Evolutionary conservation across 495 filamentous ascomycete genomes (phyloP), one percentile per base, ranked within the genome.

Genomic region (Neurospora sp.): DNA sequence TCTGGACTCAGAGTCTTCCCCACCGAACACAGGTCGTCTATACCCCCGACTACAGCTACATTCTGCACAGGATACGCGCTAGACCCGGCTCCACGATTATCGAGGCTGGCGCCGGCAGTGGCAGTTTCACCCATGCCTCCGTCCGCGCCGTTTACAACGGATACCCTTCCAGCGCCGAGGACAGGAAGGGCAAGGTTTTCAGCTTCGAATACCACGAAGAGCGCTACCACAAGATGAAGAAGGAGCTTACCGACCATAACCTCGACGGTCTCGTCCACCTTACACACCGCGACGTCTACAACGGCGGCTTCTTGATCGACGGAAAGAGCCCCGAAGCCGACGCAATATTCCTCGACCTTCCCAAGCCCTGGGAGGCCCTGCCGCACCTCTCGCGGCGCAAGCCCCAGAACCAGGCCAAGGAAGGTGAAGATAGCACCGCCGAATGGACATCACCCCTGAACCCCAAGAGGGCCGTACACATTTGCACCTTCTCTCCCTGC

Each of bases 11-110:
- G 37, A 93, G 91, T 44, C 86, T 99, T 44, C 96, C 94, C 3
- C 96, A 99, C 80, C 88, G 96, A 69, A 99, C 96, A 9, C 96
- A 99, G 82, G 95, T 99, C 69, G 96, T 99, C 74, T 99, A 99
- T 78, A 97, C 93, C 2, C 94, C 96, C 10, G 96, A 99, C 81
- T 97, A 97, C 83, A 97, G 94, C 82, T 99, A 96, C 79, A 91
- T 99, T 44, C 87, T 99, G 31, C 93, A 97, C 79, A 87, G 94
- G 68, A 85, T 99, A 69, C 89, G 93, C 16, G 95, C 90, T 3
- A 83, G 92, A 31, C 94, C 96, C 0, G 96, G 96, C 3, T 88
- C 86, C 10, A 87, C 87, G 10, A 78, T 99, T 12, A 96, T 99
- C 69, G 96, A 99, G 82, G 96, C 96, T 2, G 96, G 96, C 27